Evolutionary conservation across 2,329 filamentous ascomycete genomes (phyloP).

Genomic region (Escovopsis sp.): DNA sequence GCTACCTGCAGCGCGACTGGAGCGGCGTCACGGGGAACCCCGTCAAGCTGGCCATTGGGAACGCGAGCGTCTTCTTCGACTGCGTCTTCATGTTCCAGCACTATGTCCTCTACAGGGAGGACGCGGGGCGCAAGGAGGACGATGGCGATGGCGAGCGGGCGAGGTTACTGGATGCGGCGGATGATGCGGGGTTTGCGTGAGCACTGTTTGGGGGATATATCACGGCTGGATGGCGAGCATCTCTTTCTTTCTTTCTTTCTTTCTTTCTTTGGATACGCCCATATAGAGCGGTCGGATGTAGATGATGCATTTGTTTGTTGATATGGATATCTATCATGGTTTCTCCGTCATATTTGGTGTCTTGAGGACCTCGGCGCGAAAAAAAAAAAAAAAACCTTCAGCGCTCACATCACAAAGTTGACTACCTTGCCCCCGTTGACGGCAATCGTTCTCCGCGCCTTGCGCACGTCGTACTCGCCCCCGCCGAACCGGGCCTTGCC

Average conservation of each 20-base stretch:
- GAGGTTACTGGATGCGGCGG: too few species aligned
- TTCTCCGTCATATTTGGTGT: too few species aligned
- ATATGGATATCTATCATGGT: too few species aligned
- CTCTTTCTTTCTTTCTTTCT: too few species aligned
- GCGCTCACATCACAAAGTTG: constrained; percentile 50
- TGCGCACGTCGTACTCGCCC: constrained; percentile 28
- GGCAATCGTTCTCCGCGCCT: constrained; percentile 50
- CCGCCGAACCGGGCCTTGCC: constrained; percentile 41
- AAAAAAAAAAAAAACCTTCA: too few species aligned
- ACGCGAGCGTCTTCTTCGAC: constrained; percentile 78
- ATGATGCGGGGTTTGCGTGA: too few species aligned
- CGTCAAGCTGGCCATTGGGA: constrained; percentile 75
- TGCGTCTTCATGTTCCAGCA: constrained; percentile 78
- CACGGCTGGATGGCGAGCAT: too few species aligned
- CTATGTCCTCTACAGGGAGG: constrained; percentile 54
- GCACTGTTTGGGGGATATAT: too few species aligned
- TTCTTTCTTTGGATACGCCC: too few species aligned
- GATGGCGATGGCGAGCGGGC: background rate
- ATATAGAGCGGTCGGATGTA: too few species aligned
- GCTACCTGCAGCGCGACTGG: constrained; percentile 74
- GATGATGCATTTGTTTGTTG: too few species aligned
- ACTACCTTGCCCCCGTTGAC: constrained; percentile 53
- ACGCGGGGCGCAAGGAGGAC: background rate
- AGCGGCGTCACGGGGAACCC: constrained; percentile 82
- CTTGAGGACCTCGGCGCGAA: too few species aligned